Percentiles rank a stretch among this genome's conserved stretches.
Conservation (phyloP, 495 filamentous ascomycete genomes). For the Parachaetomium inaequale region DNA sequence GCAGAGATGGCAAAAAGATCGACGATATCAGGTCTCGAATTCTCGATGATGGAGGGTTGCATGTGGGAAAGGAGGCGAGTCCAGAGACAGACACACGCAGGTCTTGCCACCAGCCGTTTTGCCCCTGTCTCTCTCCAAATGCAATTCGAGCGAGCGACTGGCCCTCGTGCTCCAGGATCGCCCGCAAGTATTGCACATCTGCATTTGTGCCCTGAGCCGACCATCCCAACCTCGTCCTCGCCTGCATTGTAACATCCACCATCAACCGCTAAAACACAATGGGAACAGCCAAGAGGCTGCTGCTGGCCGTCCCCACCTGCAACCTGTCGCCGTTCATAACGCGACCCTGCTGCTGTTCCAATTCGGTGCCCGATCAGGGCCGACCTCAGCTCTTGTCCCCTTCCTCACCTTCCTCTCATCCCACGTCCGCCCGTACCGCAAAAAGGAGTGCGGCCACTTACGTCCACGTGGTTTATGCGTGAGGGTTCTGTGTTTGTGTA, state of each 20-base stretch:
- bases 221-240: neutral
- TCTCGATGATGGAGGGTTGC: neutral
- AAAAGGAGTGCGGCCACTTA: neutral
- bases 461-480: neutral
- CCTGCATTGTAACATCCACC: constrained; percentile 3
- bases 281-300: constrained; percentile 1
- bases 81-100: no score
- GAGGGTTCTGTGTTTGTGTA: neutral
- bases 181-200: neutral
- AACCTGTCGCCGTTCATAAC: neutral
- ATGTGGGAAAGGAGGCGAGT: neutral
- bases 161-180: neutral
- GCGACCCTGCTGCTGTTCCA: neutral
- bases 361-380: neutral
- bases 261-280: constrained; percentile 8
- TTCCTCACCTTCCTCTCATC: neutral
- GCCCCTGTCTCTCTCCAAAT: no score
- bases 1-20: no score
- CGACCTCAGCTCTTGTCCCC: neutral
- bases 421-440: neutral
- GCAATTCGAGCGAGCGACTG: neutral
- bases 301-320: neutral
- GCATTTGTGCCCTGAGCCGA: neutral
- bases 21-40: neutral
- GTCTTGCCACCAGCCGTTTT: no score